phyloP scores from a whole-genome alignment of 139 green algal genomes.

The Trebouxia sp. region DNA sequence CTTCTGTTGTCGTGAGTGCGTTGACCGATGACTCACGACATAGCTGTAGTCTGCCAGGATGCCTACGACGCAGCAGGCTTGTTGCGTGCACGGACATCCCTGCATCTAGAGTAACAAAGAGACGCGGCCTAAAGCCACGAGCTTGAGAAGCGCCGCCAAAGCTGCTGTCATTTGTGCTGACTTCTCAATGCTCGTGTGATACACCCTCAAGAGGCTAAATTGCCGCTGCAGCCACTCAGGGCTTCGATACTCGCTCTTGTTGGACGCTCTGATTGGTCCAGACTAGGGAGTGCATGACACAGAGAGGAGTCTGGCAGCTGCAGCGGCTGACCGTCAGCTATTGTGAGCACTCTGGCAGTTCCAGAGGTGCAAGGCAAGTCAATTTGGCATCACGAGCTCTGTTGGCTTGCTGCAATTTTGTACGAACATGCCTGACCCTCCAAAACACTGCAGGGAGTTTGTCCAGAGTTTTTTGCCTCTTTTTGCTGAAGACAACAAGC shows the following conservation, averaged over 20 bases:
- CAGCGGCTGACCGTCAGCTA: conserved; percentile 43
- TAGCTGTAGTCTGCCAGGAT: too few relatives aligned
- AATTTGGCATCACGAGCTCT: too few relatives aligned
- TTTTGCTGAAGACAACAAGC: conserved; percentile 48
- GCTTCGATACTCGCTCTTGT: neutral
- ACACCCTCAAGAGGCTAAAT: too few relatives aligned
- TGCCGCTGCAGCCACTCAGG: neutral
- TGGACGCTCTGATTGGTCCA: too few relatives aligned
- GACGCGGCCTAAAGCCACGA: too few relatives aligned
- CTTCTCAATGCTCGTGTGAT: neutral
- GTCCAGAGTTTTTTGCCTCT: conserved; percentile 34
- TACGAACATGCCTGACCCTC: neutral
- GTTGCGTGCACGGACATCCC: too few relatives aligned
- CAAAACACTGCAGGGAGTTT: conserved; percentile 42
- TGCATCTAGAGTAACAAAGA: too few relatives aligned
- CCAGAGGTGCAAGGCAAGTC: conserved; percentile 43
- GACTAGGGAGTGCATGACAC: conserved; percentile 33
- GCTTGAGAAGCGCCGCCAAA: too few relatives aligned
- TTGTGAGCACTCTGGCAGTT: conserved; percentile 50
- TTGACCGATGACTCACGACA: too few relatives aligned
- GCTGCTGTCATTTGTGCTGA: neutral
- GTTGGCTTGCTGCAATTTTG: too few relatives aligned
- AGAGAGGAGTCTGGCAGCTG: conserved; percentile 51
- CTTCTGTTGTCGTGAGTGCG: too few relatives aligned
- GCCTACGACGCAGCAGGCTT: too few relatives aligned